A percentile compares a stretch with the other conserved stretches of the same genome.
Evolutionary conservation across 1,284 basidiomycete genomes (phyloP).

Genomic region (Sphagnurus paluster): DNA sequence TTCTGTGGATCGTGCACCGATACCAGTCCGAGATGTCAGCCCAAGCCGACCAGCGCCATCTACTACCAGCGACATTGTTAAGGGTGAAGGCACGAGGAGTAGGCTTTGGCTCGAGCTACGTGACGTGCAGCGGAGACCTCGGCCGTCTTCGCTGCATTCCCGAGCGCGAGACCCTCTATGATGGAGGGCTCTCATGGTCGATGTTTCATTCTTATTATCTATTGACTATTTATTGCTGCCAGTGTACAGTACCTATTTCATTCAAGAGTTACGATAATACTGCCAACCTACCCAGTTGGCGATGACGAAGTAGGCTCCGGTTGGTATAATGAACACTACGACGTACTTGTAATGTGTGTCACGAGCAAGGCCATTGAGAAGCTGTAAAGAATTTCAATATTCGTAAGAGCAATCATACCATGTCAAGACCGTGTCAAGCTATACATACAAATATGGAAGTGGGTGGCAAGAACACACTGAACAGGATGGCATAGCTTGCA

Average conservation of each 20-base stretch:
- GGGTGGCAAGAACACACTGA: constrained; percentile 63
- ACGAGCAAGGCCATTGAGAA: constrained; percentile 58
- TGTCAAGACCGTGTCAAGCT: background rate
- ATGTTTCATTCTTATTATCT: constrained; percentile 11
- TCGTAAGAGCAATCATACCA: background rate
- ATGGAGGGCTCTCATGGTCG: constrained; percentile 10
- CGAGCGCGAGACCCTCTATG: constrained; percentile 9
- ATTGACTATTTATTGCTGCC: constrained; percentile 25
- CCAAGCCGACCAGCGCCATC: constrained; percentile 28
- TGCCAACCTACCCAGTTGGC: constrained; percentile 98
- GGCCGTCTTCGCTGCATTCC: constrained; percentile 37
- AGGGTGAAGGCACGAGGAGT: constrained; percentile 36
- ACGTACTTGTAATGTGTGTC: constrained; percentile 93
- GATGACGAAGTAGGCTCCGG: constrained; percentile 85
- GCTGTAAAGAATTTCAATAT: too few relatives aligned
- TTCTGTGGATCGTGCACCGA: constrained; percentile 1
- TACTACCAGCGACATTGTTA: constrained; percentile 23
- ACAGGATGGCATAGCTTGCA: constrained; percentile 62
- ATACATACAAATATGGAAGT: constrained; percentile 49
- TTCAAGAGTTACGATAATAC: constrained; percentile 80
- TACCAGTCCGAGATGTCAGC: constrained; percentile 28
- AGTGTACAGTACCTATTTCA: constrained; percentile 17
- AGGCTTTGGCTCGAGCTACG: constrained; percentile 61
- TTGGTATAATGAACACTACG: constrained; percentile 75
- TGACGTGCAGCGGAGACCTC: constrained; percentile 47